Percentiles rank a stretch among this genome's conserved stretches.
Conservation (phyloP, 2,329 filamentous ascomycete genomes). For the Proliferodiscus dingleyae region DNA sequence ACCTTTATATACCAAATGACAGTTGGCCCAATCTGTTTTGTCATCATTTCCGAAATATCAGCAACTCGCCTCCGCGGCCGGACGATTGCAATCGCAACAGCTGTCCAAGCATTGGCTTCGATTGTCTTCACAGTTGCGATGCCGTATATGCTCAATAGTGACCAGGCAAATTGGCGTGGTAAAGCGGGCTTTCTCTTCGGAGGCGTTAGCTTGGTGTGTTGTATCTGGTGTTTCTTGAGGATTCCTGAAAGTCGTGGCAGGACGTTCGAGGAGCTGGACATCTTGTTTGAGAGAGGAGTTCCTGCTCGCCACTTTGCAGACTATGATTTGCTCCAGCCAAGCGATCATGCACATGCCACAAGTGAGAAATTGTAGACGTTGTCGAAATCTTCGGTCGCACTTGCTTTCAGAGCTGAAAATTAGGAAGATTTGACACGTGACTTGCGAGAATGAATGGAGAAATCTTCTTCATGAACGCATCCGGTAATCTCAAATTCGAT, state of each 20-base stretch:
- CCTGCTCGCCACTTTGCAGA: conserved; percentile 30
- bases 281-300: conserved; percentile 38
- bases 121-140: conserved; percentile 23
- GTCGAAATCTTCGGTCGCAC: too few relatives aligned
- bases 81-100: conserved; percentile 24
- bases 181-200: conserved; percentile 30
- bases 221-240: conserved; percentile 37
- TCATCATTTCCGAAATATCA: conserved; percentile 39
- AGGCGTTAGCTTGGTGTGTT: too few relatives aligned
- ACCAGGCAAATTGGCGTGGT: conserved; percentile 27
- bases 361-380: too few relatives aligned
- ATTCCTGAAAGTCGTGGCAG: conserved; percentile 41
- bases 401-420: too few relatives aligned
- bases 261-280: conserved; percentile 42
- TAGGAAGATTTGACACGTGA: too few relatives aligned
- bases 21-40: conserved; percentile 37
- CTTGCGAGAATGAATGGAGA: too few relatives aligned
- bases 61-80: conserved; percentile 37
- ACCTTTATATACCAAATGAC: conserved; percentile 20
- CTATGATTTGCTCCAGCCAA: too few relatives aligned
- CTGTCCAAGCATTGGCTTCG: conserved; percentile 15
- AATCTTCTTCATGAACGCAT: too few relatives aligned
- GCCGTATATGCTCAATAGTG: conserved; percentile 33
- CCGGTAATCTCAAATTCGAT: too few relatives aligned
- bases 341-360: too few relatives aligned